A percentile compares a stretch with the other conserved stretches of the same genome.
phyloP scores from a whole-genome alignment of 2,329 filamentous ascomycete species.

The Pseudogymnoascus sp. region DNA sequence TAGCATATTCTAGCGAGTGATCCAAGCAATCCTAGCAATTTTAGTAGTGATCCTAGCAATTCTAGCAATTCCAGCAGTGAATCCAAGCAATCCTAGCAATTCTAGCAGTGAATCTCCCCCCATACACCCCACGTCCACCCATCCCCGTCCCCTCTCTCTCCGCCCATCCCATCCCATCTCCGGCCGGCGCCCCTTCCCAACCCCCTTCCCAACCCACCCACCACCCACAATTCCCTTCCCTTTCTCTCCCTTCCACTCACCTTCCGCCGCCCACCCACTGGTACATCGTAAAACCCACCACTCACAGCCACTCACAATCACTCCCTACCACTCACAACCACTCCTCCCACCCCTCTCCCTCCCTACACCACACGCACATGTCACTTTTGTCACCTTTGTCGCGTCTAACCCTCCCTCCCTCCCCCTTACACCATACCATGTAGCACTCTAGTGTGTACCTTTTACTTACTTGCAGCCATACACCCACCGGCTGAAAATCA shows the following conservation, averaged over 20 bases:
- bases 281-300: not conserved
- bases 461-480: not conserved
- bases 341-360: no score
- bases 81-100: not conserved
- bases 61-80: not conserved
- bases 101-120: not conserved
- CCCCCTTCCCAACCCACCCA: not conserved
- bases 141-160: not conserved
- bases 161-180: not conserved
- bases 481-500: not conserved
- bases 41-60: not conserved
- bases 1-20: not conserved
- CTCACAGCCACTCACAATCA: not conserved
- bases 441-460: not conserved
- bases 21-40: not conserved
- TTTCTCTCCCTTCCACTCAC: not conserved
- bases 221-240: not conserved
- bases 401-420: constrained; percentile 3
- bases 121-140: no score
- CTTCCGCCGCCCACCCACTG: not conserved
- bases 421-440: not conserved
- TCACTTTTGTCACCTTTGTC: not conserved
- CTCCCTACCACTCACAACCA: not conserved
- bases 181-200: not conserved
- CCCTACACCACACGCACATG: not conserved